phyloP scores from a whole-genome alignment of 805 yeast genomes.

The Saturnispora sanitii region DNA sequence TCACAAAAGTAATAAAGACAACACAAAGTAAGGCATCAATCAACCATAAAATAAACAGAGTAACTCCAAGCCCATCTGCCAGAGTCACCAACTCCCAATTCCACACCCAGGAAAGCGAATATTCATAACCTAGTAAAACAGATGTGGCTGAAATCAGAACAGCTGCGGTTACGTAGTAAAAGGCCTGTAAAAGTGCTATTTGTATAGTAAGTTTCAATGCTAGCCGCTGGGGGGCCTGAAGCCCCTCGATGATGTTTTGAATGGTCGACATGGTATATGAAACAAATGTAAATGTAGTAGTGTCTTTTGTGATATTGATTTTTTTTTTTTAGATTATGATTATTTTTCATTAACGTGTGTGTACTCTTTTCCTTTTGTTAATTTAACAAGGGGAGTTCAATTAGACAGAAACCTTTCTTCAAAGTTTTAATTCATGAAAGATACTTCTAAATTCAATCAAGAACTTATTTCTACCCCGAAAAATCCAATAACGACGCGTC shows the following conservation, averaged over 20 bases:
- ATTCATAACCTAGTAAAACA: slow-evolving; percentile 59
- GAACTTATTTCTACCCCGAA: slow-evolving; percentile 45
- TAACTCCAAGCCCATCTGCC: slow-evolving; percentile 73
- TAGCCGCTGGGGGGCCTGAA: slow-evolving; percentile 1
- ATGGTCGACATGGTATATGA: no score
- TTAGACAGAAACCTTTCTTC: neutral
- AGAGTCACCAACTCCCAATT: slow-evolving; percentile 69
- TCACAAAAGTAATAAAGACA: slow-evolving; percentile 72
- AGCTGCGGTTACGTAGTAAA: slow-evolving; percentile 68
- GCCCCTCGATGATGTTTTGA: neutral
- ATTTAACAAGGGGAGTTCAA: neutral
- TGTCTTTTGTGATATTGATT: no score
- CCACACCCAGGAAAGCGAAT: slow-evolving; percentile 61
- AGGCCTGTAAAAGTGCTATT: slow-evolving; percentile 65
- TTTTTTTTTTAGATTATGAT: no score
- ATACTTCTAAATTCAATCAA: slow-evolving; percentile 12
- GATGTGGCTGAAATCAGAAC: slow-evolving; percentile 57
- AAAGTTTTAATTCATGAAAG: neutral
- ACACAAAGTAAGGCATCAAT: slow-evolving; percentile 77
- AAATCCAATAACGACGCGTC: slow-evolving; percentile 51
- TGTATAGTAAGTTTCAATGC: slow-evolving; percentile 31
- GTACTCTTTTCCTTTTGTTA: no score
- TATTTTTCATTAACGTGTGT: no score
- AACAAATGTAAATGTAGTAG: no score
- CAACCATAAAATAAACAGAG: slow-evolving; percentile 68